Evolutionary conservation across 1,139 yeast species (phyloP), one percentile per base, ranked within the genome.

Genomic region (Zygotorulaspora mrakii): DNA sequence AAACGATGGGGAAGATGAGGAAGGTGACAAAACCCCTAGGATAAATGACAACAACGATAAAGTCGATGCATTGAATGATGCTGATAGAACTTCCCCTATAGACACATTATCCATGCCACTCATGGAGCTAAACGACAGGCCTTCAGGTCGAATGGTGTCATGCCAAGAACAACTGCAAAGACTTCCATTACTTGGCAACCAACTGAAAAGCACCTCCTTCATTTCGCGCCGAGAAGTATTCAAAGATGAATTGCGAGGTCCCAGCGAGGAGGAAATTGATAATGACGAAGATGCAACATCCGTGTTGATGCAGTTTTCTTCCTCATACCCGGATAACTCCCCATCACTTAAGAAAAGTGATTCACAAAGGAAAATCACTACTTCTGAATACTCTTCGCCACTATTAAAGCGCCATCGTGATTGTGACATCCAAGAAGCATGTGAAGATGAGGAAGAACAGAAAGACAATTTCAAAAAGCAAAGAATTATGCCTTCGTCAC

Each of bases 61-160:
- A 37, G 25, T 38, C 26, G 32, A 30, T 13, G 21, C 35, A 10
- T 42, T 48, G 3, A 47, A 49, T 17, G 63, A 59, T 31, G 46
- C 48, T 20, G 64, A 59, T 32, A 53, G 53, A 22, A 57, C 63
- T 1, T 58, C 63, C 1, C 64, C 64, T 10, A 52, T 57, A 4
- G 61, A 55, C 37, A 55, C 62, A 4, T 39, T 59, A 18, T 59
- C 63, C 1, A 57, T 57, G 59, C 61, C 63, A 4, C 31, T 57
- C 32, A 50, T 57, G 49, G 62, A 57, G 21, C 37, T 51, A 17
- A 50, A 42, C 24, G 47, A 40, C 39, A 46, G 49, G 40, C 36
- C 52, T 31, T 49, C 38, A 30, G 32, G 35, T n/a, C 39, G 34
- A 28, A 40, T 42, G 37, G 45, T 42, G 5, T 41, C 47, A 7